Percentiles rank a stretch among this genome's conserved stretches.
phyloP scores from a whole-genome alignment of 2,329 filamentous ascomycete genomes.

The Fusarium praegraminearum region DNA sequence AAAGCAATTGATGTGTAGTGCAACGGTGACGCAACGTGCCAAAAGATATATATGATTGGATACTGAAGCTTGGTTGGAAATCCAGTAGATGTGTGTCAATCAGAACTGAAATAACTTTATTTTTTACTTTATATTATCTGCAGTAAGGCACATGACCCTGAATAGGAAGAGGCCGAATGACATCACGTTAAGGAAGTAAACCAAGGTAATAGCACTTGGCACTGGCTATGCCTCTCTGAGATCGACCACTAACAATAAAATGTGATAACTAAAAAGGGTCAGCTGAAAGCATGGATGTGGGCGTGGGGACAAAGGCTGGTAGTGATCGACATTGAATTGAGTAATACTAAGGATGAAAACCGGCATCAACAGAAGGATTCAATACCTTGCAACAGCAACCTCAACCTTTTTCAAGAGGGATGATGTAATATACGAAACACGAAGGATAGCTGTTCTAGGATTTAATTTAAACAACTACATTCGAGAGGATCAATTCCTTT shows the following conservation, averaged over 20 bases:
- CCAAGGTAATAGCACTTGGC: background rate
- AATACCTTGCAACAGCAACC: no score
- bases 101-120: background rate
- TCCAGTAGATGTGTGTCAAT: rapidly evolving
- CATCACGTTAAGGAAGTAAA: background rate
- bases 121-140: background rate
- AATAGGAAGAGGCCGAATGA: background rate
- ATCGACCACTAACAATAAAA: background rate
- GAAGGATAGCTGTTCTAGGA: rapidly evolving
- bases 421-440: no score
- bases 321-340: background rate
- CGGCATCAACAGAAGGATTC: no score
- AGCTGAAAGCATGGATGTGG: background rate
- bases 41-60: background rate
- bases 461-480: no score
- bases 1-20: background rate
- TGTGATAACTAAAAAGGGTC: background rate
- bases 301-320: background rate
- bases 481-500: no score
- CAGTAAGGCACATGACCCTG: background rate
- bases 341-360: background rate
- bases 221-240: background rate
- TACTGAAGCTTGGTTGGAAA: rapidly evolving
- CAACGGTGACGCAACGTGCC: no score
- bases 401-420: no score